phyloP scores from a whole-genome alignment of 2,329 filamentous ascomycete genomes.

The Fusarium subglutinans region DNA sequence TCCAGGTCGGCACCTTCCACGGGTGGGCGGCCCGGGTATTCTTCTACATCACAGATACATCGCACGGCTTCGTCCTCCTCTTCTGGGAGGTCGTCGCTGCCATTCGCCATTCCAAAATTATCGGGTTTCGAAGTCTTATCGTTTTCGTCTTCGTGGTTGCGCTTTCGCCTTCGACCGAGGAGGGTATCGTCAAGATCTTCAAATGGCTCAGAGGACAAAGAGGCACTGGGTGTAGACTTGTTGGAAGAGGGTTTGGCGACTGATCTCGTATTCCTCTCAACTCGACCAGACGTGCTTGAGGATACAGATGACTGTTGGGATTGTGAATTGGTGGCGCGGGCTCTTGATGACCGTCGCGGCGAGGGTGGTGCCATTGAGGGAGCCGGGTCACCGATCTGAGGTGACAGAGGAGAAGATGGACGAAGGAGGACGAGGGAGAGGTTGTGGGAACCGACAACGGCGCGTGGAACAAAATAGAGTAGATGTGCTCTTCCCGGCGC shows the following conservation, averaged over 20 bases:
- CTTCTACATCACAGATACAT: conserved; percentile 93
- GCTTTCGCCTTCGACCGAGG: conserved; percentile 81
- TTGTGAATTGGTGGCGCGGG: conserved; percentile 79
- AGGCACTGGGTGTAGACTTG: conserved; percentile 80
- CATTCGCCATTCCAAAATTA: conserved; percentile 64
- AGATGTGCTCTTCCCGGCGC: not conserved
- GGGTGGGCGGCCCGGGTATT: conserved; percentile 87
- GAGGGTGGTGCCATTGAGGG: conserved; percentile 69
- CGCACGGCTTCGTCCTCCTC: conserved; percentile 94
- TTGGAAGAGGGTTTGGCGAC: conserved; percentile 76
- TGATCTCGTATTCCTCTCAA: conserved; percentile 77
- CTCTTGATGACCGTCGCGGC: conserved; percentile 90
- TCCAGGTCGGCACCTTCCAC: conserved; percentile 68
- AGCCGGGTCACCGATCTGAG: conserved; percentile 43
- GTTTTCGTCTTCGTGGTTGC: conserved; percentile 71
- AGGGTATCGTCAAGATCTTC: conserved; percentile 76
- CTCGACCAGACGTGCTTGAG: conserved; percentile 79
- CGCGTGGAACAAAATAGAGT: conserved; percentile 6
- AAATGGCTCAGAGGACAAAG: conserved; percentile 74
- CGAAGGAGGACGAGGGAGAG: conserved; percentile 9
- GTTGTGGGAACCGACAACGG: not conserved
- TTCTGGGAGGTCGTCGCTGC: conserved; percentile 73
- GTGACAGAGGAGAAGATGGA: conserved; percentile 38
- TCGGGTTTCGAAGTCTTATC: conserved; percentile 57
- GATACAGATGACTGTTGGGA: conserved; percentile 83